Evolutionary conservation across 2,329 filamentous ascomycete genomes (phyloP).

Genomic region (Ophiostoma himal-ulmi): DNA sequence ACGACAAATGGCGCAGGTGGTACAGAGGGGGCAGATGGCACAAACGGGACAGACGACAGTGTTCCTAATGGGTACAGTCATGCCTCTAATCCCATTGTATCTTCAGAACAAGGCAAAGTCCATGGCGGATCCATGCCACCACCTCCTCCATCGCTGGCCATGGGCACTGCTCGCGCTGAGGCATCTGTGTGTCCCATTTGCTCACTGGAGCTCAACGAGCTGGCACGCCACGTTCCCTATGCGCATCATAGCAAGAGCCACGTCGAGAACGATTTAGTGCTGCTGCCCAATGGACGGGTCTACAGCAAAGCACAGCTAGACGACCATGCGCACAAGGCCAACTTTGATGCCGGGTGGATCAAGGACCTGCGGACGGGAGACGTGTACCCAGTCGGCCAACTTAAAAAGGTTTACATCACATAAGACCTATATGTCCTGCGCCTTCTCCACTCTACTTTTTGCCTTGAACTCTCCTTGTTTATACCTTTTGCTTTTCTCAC

Average conservation of each 20-base stretch:
- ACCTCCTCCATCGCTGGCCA: constrained; percentile 23
- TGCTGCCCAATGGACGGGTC: constrained; percentile 80
- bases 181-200: constrained; percentile 77
- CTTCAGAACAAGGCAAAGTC: neutral
- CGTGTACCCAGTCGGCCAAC: constrained; percentile 52
- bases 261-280: constrained; percentile 78
- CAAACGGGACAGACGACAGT: neutral
- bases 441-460: neutral
- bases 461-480: neutral
- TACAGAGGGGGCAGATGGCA: neutral
- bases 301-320: constrained; percentile 72
- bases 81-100: neutral
- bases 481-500: neutral
- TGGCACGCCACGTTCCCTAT: constrained; percentile 84
- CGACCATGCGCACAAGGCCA: constrained; percentile 73
- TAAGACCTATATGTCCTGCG: constrained; percentile 35
- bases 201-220: constrained; percentile 86
- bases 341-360: constrained; percentile 58
- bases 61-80: neutral
- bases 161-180: constrained; percentile 17
- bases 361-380: constrained; percentile 75
- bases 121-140: neutral
- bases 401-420: constrained; percentile 89
- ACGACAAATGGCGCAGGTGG: neutral
- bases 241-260: constrained; percentile 92